Base-by-base conservation (phyloP, 1,139 yeast species). In the Saccharomyces pastorianus region DNA sequence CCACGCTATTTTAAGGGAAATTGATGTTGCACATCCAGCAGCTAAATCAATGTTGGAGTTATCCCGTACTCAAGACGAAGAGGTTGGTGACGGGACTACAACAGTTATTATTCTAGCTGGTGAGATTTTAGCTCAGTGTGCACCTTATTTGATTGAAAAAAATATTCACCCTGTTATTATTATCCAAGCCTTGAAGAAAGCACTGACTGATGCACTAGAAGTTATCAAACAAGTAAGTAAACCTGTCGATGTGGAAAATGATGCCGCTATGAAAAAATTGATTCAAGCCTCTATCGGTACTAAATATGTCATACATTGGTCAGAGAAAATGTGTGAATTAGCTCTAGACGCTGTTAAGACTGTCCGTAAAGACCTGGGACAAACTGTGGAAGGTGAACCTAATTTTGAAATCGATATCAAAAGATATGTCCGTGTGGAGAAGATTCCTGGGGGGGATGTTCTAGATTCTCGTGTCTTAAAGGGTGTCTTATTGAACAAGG, bases 21-120 rank as follows among this genome's bases (percentile, higher is more conserved):
- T 88, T 59, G 96, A 88, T 67, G 96, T 88, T 56, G 87, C 95
- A 2, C 98, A 90, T 69, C 99, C 99, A 5, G 99, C 99, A 8
- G 99, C 99, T 53, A 95, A 95, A 74, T 87, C 96, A 34, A 95
- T 95, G 98, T 88, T 95, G 68, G 99, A 95, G 73, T 80, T 95
- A 63, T 85, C 95, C 64, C 82, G 99, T 74, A 91, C 99, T 7
- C 99, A 93, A 75, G 99, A 95, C 70, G 99, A 95, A 73, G 99
- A 95, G 74, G 98, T 93, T 58, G 99, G 99, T 53, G 99, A 93
- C 70, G 99, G 99, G 59, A 93, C 99, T 57, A 93, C 99, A 41
- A 86, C 96, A 8, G 99, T 93, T 54, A 91, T 93, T 66, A 87
- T 87, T 55, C 76, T 91, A 61, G 98, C 99, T 6, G 99, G 99